Evolutionary conservation across 768 basidiomycete genomes (phyloP).

Genomic region (Pisolithus tinctorius): DNA sequence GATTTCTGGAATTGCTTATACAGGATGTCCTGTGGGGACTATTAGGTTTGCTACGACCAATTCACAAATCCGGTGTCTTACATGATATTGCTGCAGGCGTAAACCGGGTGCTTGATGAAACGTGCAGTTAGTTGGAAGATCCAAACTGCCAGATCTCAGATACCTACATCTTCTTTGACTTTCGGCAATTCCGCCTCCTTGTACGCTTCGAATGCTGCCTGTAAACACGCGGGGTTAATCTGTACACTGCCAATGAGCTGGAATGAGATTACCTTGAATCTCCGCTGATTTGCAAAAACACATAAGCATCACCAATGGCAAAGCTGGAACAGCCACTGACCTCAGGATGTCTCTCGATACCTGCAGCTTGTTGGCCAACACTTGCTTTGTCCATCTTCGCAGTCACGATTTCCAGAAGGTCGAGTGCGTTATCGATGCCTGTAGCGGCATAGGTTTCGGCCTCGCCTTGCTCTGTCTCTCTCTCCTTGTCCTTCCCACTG

Average conservation of each 20-base stretch:
- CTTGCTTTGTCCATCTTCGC: conserved; percentile 93
- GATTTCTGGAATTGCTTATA: conserved; percentile 96
- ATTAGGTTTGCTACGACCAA: conserved; percentile 2
- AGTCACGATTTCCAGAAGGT: conserved; percentile 82
- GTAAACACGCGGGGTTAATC: not conserved
- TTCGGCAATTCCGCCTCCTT: conserved; percentile 80
- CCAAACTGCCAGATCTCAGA: not conserved
- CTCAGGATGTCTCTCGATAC: conserved; percentile 89
- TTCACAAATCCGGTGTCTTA: conserved; percentile 16
- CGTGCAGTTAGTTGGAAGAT: conserved; percentile 5
- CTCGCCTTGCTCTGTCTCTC: conserved; percentile 25
- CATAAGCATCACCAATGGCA: conserved; percentile 7
- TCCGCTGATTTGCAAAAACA: conserved; percentile 45
- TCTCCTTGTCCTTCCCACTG: conserved; percentile 14
- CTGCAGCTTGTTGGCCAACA: conserved; percentile 79
- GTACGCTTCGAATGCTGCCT: conserved; percentile 90
- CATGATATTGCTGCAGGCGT: conserved; percentile 86
- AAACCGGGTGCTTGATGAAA: conserved; percentile 67
- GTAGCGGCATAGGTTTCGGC: conserved; percentile 74
- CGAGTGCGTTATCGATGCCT: conserved; percentile 86
- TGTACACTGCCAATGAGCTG: not conserved
- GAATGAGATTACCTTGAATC: conserved; percentile 62
- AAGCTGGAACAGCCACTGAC: conserved; percentile 35
- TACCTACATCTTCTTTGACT: conserved; percentile 63
- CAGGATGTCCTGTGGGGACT: conserved; percentile 57